These are phyloP conservation scores for Aspergillus amoenus DNA, from an alignment of 2,329 filamentous ascomycete species.

Conservation along the genomic window DNA sequence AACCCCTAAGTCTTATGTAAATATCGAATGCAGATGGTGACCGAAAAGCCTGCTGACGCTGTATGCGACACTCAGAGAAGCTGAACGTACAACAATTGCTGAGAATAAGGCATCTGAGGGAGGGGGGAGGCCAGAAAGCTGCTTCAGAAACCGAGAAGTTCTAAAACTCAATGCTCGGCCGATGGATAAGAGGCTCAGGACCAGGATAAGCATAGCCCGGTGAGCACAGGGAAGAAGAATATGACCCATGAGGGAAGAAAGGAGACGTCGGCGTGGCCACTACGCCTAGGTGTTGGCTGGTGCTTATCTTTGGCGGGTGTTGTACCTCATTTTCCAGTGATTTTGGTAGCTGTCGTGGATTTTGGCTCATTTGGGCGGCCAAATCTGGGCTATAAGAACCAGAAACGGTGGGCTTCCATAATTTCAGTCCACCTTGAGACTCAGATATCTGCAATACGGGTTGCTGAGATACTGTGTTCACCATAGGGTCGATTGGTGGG, in stretches of 20 bases:
- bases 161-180: conserved; percentile 26
- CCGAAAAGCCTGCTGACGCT: background rate
- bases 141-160: conserved; percentile 1
- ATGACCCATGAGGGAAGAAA: conserved; percentile 24
- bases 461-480: conserved; percentile 26
- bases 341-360: conserved; percentile 19
- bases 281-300: conserved; percentile 15
- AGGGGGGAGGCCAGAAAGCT: background rate
- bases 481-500: conserved; percentile 23
- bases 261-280: conserved; percentile 23
- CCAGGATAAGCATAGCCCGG: conserved; percentile 29
- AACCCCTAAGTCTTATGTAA: background rate
- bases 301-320: conserved; percentile 15
- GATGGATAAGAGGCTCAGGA: conserved; percentile 21
- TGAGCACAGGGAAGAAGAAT: conserved; percentile 28
- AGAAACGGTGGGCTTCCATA: conserved; percentile 31
- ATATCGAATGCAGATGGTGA: background rate
- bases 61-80: background rate
- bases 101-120: background rate
- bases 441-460: conserved; percentile 19
- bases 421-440: conserved; percentile 22
- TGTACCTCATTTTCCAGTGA: conserved; percentile 19
- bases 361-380: conserved; percentile 19
- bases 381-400: conserved; percentile 25
- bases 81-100: background rate